phyloP scores from a whole-genome alignment of 1,284 basidiomycete species.

The Malassezia nana region DNA sequence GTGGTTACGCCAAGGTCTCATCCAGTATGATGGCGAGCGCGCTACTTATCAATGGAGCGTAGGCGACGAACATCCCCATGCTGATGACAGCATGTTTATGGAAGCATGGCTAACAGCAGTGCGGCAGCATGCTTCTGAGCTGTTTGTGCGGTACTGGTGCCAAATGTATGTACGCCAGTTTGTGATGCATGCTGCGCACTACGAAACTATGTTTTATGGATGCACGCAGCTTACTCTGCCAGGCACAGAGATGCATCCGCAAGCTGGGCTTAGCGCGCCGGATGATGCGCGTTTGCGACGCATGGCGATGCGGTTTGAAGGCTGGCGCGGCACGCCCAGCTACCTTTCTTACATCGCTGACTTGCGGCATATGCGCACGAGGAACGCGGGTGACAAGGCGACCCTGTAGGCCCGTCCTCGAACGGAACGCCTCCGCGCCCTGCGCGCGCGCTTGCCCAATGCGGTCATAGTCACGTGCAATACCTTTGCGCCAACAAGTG shows the following conservation, averaged over 20 bases:
- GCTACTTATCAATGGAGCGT: conserved; percentile 24
- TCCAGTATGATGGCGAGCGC: conserved; percentile 52
- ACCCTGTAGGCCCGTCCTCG: too few species aligned
- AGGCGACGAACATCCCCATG: conserved; percentile 47
- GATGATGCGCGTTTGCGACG: neutral
- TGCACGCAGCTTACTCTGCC: conserved; percentile 60
- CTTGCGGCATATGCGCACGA: neutral
- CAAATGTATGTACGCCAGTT: conserved; percentile 67
- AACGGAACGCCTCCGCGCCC: too few species aligned
- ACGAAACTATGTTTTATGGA: conserved; percentile 64
- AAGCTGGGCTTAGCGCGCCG: neutral
- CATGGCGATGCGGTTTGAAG: conserved; percentile 8
- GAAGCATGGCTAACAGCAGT: conserved; percentile 75
- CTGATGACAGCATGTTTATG: conserved; percentile 72
- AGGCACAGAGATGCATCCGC: conserved; percentile 37
- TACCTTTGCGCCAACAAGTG: neutral
- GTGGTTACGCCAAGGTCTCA: conserved; percentile 71
- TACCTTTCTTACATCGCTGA: neutral
- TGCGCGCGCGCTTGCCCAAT: neutral
- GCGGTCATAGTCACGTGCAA: neutral
- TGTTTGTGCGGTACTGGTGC: conserved; percentile 65
- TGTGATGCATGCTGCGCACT: conserved; percentile 63
- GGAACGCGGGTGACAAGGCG: neutral
- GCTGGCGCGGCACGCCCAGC: conserved; percentile 7
- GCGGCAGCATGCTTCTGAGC: conserved; percentile 65